Evolutionary conservation across 1,284 basidiomycete genomes (phyloP).

Genomic region (Austroboletus olivaceoglutinosus): DNA sequence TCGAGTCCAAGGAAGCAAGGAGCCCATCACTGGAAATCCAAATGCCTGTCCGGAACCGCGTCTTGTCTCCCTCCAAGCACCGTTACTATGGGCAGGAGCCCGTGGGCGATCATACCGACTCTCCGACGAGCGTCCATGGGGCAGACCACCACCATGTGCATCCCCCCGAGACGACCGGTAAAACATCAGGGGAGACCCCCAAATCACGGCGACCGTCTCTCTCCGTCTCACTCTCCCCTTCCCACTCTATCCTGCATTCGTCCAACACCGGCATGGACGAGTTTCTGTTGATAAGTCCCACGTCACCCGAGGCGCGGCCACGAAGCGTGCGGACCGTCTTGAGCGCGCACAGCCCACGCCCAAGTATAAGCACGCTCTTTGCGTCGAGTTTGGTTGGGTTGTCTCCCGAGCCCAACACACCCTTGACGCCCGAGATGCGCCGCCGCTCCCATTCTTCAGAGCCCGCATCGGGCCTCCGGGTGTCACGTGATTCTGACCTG

Average conservation of each 20-base stretch:
- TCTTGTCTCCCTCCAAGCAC: conserved; percentile 18
- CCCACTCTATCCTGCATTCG: conserved; percentile 15
- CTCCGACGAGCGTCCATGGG: neutral
- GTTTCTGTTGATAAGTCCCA: conserved; percentile 18
- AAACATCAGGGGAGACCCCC: neutral
- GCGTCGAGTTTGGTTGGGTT: neutral
- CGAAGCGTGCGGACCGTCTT: conserved; percentile 10
- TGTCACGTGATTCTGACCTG: conserved; percentile 1
- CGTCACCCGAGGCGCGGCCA: conserved; percentile 5
- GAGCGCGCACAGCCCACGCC: neutral
- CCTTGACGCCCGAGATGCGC: neutral
- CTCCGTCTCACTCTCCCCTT: conserved; percentile 13
- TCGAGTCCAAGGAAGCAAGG: neutral
- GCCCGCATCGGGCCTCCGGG: neutral
- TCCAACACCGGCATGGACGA: conserved; percentile 22
- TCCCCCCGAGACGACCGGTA: neutral
- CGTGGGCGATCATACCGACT: conserved; percentile 1
- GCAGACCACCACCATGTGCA: conserved; percentile 1
- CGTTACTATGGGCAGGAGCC: conserved; percentile 19
- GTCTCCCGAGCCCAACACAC: neutral
- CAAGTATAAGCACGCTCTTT: conserved; percentile 1
- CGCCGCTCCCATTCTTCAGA: neutral
- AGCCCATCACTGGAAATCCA: conserved; percentile 6
- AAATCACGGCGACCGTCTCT: conserved; percentile 15
- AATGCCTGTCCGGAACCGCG: conserved; percentile 20